Evolutionary conservation across 352 stramenopile genomes (phyloP).

Genomic region (Pythium monospermum): DNA sequence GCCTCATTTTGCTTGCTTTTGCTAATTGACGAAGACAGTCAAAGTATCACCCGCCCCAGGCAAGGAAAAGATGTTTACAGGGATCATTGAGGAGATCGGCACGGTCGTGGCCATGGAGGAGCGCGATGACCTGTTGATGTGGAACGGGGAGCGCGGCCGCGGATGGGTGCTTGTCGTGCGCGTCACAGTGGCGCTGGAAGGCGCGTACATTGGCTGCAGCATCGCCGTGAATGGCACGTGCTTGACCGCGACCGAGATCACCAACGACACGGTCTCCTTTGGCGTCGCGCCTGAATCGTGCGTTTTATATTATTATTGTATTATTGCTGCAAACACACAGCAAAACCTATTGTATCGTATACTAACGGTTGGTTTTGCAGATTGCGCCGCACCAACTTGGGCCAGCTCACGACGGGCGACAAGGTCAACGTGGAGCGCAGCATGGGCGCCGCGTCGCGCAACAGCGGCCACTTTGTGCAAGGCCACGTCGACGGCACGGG

Average conservation of each 20-base stretch:
- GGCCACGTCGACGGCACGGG: conserved; percentile 97
- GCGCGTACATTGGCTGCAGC: conserved; percentile 90
- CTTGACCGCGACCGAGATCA: conserved; percentile 93
- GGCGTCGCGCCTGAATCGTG: conserved; percentile 94
- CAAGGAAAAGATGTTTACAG: conserved; percentile 92
- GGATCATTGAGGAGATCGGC: conserved; percentile 99
- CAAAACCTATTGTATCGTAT: too few relatives aligned
- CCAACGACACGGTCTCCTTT: conserved; percentile 86
- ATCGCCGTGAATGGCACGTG: conserved; percentile 98
- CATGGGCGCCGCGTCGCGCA: conserved; percentile 86
- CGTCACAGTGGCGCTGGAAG: conserved; percentile 74
- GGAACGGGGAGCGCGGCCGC: conserved; percentile 90
- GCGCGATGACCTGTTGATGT: conserved; percentile 91
- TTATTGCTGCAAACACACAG: not conserved
- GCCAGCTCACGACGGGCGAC: conserved; percentile 70
- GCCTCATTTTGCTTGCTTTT: too few relatives aligned
- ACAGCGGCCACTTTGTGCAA: conserved; percentile 98
- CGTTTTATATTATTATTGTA: conserved; percentile 1
- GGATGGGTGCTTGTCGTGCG: conserved; percentile 89
- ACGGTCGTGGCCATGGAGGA: conserved; percentile 90
- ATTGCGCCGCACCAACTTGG: conserved; percentile 90
- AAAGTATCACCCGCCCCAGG: conserved; percentile 18
- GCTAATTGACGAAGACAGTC: not conserved
- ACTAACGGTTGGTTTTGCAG: conserved; percentile 17
- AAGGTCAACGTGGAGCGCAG: conserved; percentile 94